Percentiles rank a stretch among this genome's conserved stretches.
Conservation (phyloP, 163 green algal species). For the Volvox carteri region DNA sequence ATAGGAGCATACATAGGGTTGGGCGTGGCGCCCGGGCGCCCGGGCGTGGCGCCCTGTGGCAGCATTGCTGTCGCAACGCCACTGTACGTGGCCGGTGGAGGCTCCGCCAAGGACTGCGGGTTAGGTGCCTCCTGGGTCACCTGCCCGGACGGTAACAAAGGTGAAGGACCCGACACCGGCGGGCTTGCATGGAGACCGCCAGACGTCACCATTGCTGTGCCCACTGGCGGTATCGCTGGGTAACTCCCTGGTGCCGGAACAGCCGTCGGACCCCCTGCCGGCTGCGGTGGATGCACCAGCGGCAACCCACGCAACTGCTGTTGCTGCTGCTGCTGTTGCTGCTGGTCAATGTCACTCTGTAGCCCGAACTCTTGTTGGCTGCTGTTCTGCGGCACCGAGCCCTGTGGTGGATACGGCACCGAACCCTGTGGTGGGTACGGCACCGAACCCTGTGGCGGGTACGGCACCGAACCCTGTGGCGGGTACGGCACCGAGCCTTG, state of each 20-base stretch:
- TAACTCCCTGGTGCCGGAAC: neutral
- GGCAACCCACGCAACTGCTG: neutral
- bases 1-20: neutral
- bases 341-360: slow-evolving; percentile 22
- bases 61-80: neutral
- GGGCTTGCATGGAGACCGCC: neutral
- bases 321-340: slow-evolving; percentile 25
- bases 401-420: neutral
- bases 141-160: neutral
- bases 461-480: neutral
- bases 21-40: neutral
- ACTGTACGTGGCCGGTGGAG: neutral
- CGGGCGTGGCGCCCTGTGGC: neutral
- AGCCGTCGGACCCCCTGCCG: too few relatives aligned
- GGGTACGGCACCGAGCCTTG: neutral
- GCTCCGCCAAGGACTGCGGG: neutral
- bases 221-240: neutral
- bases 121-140: neutral
- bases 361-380: slow-evolving; percentile 2
- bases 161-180: neutral
- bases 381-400: neutral
- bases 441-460: neutral
- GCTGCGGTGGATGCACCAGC: neutral
- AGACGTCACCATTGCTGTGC: neutral
- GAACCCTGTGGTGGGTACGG: neutral